Evolutionary conservation across 345 rosid genomes (phyloP), one percentile per base, ranked within the genome.

Genomic region (Brassica nigra): DNA sequence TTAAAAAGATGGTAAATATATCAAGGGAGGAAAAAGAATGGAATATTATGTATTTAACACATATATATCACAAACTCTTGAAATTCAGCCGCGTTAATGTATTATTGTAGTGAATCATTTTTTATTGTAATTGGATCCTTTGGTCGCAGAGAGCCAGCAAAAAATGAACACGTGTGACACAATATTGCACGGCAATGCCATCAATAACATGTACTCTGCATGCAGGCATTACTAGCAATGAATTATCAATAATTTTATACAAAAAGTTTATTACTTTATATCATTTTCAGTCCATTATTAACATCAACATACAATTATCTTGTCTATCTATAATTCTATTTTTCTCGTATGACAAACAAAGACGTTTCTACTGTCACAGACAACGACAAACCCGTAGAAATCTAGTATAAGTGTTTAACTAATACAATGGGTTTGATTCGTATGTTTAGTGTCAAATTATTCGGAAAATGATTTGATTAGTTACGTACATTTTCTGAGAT

Each of bases 141-240:
- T 64, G 76, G 57, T 71, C 36, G 67, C 64, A 36, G 81, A 71
- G 66, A 66, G 77, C 81, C 77, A 79, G 70, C 78, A 73, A 79
- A 67, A 67, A 33, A 42, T 44, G 34, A 65, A 79, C 69, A 73
- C 82, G 82, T 73, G 68, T 67, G 82, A 34, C 74, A 73, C 15
- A 73, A 64, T 59, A 59, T 62, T 1, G 72, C 62, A 70, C 16
- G 34, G 37, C 75, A 69, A 44, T 9, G 63, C 79, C 57, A 68
- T 77, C 68, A 39, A 14, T 66, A 78, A 37, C 57, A 78, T 54
- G 63, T 77, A 70, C 69, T 44, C 62, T 47, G 47, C 62, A 58
- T 49, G 78, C 55, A 73, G 73, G 55, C 78, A 31, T 59, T 33
- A 73, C 71, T 58, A 58, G 64, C 31, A 42, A 47, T 72, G 66